Evolutionary conservation across 805 yeast species (phyloP).

Genomic region (Wickerhamiella brachini): DNA sequence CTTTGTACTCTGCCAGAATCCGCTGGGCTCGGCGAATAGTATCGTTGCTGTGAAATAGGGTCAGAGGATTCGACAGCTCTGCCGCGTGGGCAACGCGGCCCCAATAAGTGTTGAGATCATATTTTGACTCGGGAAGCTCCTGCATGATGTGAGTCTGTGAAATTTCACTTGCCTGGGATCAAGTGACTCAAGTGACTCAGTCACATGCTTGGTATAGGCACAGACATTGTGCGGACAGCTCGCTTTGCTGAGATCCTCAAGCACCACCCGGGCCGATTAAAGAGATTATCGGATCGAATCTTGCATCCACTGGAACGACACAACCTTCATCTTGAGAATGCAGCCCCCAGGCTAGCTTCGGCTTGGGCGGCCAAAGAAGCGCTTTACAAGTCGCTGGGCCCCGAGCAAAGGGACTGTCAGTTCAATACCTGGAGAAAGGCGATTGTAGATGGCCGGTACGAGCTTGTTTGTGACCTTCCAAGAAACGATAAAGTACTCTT

Average conservation of each 20-base stretch:
- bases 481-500: conserved; percentile 36
- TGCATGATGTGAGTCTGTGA: background rate
- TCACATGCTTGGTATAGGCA: conserved; percentile 37
- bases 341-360: conserved; percentile 32
- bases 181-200: background rate
- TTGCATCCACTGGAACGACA: conserved; percentile 35
- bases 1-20: conserved; percentile 55
- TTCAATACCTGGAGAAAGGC: conserved; percentile 37
- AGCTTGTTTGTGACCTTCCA: conserved; percentile 11
- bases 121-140: conserved; percentile 26
- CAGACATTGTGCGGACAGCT: conserved; percentile 37
- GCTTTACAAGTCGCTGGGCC: conserved; percentile 43
- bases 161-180: background rate
- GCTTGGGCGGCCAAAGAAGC: conserved; percentile 72
- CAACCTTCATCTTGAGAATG: background rate
- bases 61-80: conserved; percentile 79
- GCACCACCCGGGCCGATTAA: conserved; percentile 25
- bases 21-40: conserved; percentile 54
- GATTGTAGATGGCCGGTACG: conserved; percentile 8
- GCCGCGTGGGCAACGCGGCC: conserved; percentile 94
- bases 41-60: conserved; percentile 56
- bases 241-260: conserved; percentile 34
- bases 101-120: conserved; percentile 71
- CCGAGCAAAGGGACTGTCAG: conserved; percentile 37
- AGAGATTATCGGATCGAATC: conserved; percentile 33